Evolutionary conservation across 2,329 filamentous ascomycete genomes (phyloP), one percentile per base, ranked within the genome.

Genomic region (Alternaria sp.): DNA sequence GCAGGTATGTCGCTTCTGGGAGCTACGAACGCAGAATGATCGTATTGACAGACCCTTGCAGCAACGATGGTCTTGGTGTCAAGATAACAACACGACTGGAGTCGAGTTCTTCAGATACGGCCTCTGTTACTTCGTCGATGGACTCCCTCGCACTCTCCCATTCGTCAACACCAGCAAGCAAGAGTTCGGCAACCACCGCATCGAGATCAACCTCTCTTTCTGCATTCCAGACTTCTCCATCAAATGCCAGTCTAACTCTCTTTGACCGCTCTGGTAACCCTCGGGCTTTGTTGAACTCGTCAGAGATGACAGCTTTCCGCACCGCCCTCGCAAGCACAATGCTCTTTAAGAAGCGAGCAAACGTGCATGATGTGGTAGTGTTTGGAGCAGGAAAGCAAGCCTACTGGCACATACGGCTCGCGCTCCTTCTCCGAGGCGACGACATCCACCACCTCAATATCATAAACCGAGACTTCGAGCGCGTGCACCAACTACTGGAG

Each of bases 301-400:
- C 87, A 59, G 89, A 90, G 67, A 79, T 92, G 18, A 92, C 89
- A 0, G 88, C 88, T 1, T 92, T 91, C 78, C 85, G 89, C 46
- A 92, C 90, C 0, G 87, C 89, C 0, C 80, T 92, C 12, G 86
- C 86, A 0, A 85, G 86, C 12, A 86, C 89, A 58, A 82, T 90
- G 67, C 83, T 90, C 18, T 87, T 87, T 72, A 82, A 81, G 68
- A 83, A 83, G 71, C 91, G 94, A 57, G 83, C 86, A 57, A 85
- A 86, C 28, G 90, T 97, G 43, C 89, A 90, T 74, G 92, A 89
- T 14, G 75, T 97, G 11, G 89, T 90, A 14, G 90, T 97, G 54
- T 98, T 97, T 76, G 94, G 94, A 25, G 90, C 91, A 34, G 94
- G 94, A 46, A 89, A 90, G 69, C 94, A 97, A 81, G 94, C 94